Base-by-base conservation (phyloP, 1,284 basidiomycete species). In the Phellopilus nigrolimitatus region DNA sequence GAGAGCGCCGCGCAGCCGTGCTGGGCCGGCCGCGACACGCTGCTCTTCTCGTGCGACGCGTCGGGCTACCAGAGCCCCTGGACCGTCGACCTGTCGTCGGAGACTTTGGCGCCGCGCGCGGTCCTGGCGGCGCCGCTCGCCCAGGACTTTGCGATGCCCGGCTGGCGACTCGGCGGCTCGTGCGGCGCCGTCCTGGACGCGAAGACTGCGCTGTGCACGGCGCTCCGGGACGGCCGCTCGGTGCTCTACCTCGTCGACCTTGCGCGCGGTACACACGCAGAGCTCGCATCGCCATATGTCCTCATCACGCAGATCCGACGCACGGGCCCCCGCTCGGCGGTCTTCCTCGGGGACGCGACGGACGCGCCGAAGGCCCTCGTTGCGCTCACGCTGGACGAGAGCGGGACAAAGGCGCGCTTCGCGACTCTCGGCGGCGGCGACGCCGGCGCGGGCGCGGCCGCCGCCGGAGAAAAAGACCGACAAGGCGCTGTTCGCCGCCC, bases 51-150 rank as follows among this genome's bases (percentile, higher is more conserved):
- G 15, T 78, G 71, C 36, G 88, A 91, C 60, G 69, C 71, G 44
- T 76, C 80, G n/a, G 83, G 82, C 0, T 91, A 74, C 61, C 72
- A 78, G 47, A 89, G 90, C 59, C 85, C 86, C 0, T 88, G 80
- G 72, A 70, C 65, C 34, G 47, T 70, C 12, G 55, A 69, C 1
- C 22, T 52, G 17, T 28, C 43, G 3, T 10, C 28, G 12, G 6
- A 5, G 31, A 22, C 24, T 7, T 45, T 55, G 0, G 56, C 62
- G 41, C 68, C 72, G 2, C 60, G 61, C 0, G 67, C 74, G 0
- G 65, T 83, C 1, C 69, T 88, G 7, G 56, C 70, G 0, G 53
- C 68, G 21, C 70, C 80, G 0, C 49, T 79, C 2, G 57, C 68
- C 8, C 61, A 78, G 44, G 88, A 90, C 59, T 88, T 87, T 60